Percentiles rank a stretch among this genome's conserved stretches.
phyloP scores from a whole-genome alignment of 2,329 filamentous ascomycete genomes.

The Fusarium anguioides region DNA sequence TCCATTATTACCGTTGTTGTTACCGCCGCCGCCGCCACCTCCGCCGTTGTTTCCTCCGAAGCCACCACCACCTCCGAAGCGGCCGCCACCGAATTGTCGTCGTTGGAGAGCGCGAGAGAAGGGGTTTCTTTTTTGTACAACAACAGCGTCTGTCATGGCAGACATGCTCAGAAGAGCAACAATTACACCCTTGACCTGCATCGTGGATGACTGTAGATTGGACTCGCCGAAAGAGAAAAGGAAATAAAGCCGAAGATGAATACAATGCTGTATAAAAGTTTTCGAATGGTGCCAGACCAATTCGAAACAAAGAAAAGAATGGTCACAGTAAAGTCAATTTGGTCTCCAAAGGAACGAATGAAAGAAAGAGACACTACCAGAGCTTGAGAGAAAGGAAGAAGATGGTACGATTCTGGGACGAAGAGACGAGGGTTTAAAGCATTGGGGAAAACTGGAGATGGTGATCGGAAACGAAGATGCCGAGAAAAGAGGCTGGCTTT shows the following conservation, averaged over 20 bases:
- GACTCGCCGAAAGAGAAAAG: constrained; percentile 39
- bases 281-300: constrained; percentile 63
- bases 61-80: constrained; percentile 25
- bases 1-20: constrained; percentile 41
- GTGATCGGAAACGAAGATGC: constrained; percentile 48
- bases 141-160: constrained; percentile 59
- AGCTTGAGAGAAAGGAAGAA: constrained; percentile 56
- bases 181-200: constrained; percentile 64
- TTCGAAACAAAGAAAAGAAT: constrained; percentile 55
- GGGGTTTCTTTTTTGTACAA: constrained; percentile 53
- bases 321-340: constrained; percentile 52
- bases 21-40: constrained; percentile 39
- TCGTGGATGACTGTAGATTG: constrained; percentile 49
- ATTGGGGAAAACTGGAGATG: constrained; percentile 48
- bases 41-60: constrained; percentile 44
- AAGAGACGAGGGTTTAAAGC: constrained; percentile 48
- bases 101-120: constrained; percentile 53
- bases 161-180: constrained; percentile 62
- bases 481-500: constrained; percentile 51
- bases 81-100: constrained; percentile 53
- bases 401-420: constrained; percentile 47
- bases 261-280: constrained; percentile 28
- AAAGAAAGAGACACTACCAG: constrained; percentile 61
- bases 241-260: constrained; percentile 22
- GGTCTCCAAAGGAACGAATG: constrained; percentile 59